phyloP scores from a whole-genome alignment of 129 eudicot genomes.

The Flaveria ramosissima region DNA sequence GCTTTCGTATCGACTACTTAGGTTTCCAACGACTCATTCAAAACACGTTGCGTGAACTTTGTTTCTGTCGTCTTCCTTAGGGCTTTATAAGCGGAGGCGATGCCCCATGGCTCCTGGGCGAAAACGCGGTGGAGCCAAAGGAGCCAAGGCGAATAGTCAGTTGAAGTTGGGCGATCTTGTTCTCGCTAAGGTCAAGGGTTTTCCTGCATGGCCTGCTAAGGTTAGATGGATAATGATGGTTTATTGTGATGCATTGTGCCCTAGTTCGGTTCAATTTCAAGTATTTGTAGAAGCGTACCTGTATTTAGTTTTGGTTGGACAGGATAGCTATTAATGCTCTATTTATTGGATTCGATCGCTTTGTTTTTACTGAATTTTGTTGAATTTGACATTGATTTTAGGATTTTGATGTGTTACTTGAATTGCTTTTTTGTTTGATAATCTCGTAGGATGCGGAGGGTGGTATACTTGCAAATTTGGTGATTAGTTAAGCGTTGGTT shows the following conservation, averaged over 20 bases:
- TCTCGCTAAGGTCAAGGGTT: conserved; percentile 95
- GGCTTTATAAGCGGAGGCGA: conserved; percentile 29
- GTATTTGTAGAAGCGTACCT: conserved; percentile 1
- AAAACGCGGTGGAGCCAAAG: conserved; percentile 74
- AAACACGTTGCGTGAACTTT: conserved; percentile 21
- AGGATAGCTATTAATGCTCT: neutral
- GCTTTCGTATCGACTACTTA: conserved; percentile 13
- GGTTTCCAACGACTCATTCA: conserved; percentile 33
- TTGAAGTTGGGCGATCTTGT: conserved; percentile 92
- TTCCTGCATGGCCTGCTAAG: conserved; percentile 99
- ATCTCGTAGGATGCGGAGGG: conserved; percentile 25
- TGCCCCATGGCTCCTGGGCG: conserved; percentile 90
- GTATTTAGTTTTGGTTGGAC: neutral
- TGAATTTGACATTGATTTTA: conserved; percentile 19
- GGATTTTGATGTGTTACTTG: conserved; percentile 18
- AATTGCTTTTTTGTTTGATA: conserved; percentile 4
- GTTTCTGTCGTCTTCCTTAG: conserved; percentile 11
- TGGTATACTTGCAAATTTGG: conserved; percentile 17
- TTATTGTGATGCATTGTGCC: conserved; percentile 3
- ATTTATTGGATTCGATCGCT: conserved; percentile 13
- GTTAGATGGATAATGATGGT: conserved; percentile 38
- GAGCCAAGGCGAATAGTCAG: conserved; percentile 51
- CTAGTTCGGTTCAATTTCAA: conserved; percentile 10
- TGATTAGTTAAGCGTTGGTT: conserved; percentile 31
- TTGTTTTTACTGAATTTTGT: conserved; percentile 1